Conservation (phyloP, 2,329 filamentous ascomycete genomes). For the Capronia epimyces region DNA sequence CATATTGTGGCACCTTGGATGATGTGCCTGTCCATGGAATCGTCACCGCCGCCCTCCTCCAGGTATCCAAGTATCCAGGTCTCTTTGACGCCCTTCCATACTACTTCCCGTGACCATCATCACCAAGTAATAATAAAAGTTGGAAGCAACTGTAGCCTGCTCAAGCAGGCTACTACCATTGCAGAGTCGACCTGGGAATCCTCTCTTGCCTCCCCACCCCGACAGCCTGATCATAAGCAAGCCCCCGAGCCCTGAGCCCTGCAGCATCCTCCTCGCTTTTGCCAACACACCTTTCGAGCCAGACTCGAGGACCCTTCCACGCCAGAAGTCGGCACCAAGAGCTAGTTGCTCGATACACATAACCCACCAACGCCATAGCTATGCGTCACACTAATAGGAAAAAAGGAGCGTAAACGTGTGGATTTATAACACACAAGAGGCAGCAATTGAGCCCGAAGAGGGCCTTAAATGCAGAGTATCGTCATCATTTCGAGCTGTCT, state of each 20-base stretch:
- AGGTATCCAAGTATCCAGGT: too few species aligned
- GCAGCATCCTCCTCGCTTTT: neutral
- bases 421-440: slow-evolving; percentile 8
- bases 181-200: neutral
- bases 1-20: too few species aligned
- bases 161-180: neutral
- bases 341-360: neutral
- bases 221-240: neutral
- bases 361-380: slow-evolving; percentile 22
- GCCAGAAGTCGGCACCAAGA: neutral
- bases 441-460: slow-evolving; percentile 5
- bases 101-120: too few species aligned
- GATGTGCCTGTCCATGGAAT: too few species aligned
- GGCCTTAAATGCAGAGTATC: slow-evolving; percentile 10
- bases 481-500: slow-evolving; percentile 18
- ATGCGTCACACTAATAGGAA: slow-evolving; percentile 7
- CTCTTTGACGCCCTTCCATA: too few species aligned
- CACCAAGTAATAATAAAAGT: too few species aligned
- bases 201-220: neutral
- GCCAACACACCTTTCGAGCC: neutral
- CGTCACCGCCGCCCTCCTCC: too few species aligned
- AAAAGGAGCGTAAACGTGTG: slow-evolving; percentile 6
- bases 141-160: too few species aligned
- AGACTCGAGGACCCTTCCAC: neutral
- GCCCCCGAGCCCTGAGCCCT: neutral